Evolutionary conservation across 2,329 filamentous ascomycete species (phyloP).

Genomic region (Fusarium sp.): DNA sequence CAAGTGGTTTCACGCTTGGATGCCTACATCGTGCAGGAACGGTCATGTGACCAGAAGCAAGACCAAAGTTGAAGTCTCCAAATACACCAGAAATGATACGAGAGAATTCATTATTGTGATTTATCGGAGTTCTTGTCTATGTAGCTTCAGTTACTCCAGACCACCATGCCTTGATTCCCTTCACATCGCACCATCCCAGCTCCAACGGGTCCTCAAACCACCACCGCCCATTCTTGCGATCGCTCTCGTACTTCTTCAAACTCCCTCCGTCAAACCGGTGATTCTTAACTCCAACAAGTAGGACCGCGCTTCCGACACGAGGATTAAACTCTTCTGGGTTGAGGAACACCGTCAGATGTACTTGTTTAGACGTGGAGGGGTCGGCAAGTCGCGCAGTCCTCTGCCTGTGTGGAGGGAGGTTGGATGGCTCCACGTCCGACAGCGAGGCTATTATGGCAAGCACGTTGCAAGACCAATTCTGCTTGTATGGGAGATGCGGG

Average conservation of each 20-base stretch:
- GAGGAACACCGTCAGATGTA: conserved; percentile 66
- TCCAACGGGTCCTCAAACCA: conserved; percentile 63
- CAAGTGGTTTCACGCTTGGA: background rate
- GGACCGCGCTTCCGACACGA: conserved; percentile 59
- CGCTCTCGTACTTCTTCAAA: conserved; percentile 59
- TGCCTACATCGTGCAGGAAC: background rate
- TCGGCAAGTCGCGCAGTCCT: conserved; percentile 64
- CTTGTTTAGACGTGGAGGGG: conserved; percentile 63
- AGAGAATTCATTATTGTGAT: background rate
- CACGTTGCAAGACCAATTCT: conserved; percentile 69
- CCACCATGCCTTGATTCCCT: conserved; percentile 61
- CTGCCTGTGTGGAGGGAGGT: conserved; percentile 62
- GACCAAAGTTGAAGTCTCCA: background rate
- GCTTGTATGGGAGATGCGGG: conserved; percentile 65
- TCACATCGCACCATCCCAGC: conserved; percentile 63
- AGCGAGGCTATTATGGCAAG: conserved; percentile 63
- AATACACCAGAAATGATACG: background rate
- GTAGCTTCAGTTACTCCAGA: conserved; percentile 33
- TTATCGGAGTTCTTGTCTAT: background rate
- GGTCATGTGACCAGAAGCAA: conserved; percentile 8
- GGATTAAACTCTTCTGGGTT: conserved; percentile 63
- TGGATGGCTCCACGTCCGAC: conserved; percentile 60
- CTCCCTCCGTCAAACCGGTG: conserved; percentile 64
- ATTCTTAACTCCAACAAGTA: conserved; percentile 68
- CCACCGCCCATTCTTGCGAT: conserved; percentile 55